A percentile compares a stretch with the other conserved stretches of the same genome.
Evolutionary conservation across 139 green algal genomes (phyloP).

Genomic region (Desmodesmus armatus): DNA sequence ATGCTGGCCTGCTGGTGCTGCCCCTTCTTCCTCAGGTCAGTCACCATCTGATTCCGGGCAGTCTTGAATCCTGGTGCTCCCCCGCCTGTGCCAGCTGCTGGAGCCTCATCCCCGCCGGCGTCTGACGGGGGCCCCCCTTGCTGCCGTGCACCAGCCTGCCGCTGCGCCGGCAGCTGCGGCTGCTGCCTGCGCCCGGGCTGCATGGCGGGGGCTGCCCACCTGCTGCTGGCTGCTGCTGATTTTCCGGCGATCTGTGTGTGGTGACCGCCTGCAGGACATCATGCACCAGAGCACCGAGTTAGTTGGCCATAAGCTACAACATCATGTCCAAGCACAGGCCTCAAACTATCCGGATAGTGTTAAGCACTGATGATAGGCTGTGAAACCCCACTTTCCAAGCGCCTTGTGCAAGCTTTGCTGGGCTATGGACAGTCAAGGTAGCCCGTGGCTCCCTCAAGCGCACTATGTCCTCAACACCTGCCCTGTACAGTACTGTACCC

Average conservation of each 20-base stretch:
- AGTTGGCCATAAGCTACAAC: no score
- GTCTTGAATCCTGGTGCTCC: slow-evolving; percentile 53
- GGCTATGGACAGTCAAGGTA: background rate
- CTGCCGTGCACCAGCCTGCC: background rate
- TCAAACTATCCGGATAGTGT: background rate
- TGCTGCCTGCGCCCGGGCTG: background rate
- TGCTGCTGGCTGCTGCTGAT: background rate
- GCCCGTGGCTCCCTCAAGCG: background rate
- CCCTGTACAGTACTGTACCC: background rate
- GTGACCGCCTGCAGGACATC: background rate
- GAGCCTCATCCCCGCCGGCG: background rate
- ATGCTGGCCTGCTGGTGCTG: slow-evolving; percentile 46
- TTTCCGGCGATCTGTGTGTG: background rate
- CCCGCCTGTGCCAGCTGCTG: background rate
- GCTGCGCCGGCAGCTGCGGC: background rate
- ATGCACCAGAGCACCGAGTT: no score
- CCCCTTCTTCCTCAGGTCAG: slow-evolving; percentile 59
- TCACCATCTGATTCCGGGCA: slow-evolving; percentile 47
- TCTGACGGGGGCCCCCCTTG: background rate
- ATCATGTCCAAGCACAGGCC: background rate
- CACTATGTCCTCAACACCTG: background rate
- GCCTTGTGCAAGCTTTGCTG: no score
- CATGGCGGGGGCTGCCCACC: background rate
- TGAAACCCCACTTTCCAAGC: no score
- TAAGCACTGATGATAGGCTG: background rate